Evolutionary conservation across 352 stramenopile species (phyloP), one percentile per base, ranked within the genome.

Genomic region (Paralagenidium karlingii): DNA sequence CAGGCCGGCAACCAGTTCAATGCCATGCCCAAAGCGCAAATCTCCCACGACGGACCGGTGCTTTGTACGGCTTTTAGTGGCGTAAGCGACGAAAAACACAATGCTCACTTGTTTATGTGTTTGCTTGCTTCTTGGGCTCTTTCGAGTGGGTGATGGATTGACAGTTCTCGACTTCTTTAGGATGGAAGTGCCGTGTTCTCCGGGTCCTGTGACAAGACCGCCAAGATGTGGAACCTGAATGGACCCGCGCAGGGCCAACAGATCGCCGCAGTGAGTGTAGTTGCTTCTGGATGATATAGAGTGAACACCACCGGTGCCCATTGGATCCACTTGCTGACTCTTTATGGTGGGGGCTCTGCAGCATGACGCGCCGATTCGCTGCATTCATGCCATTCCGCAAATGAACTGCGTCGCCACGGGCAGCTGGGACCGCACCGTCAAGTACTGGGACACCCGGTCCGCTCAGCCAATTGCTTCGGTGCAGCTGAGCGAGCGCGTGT

Each of bases 401-500:
- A 67, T 63, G 30, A 94, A 87, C 38, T 78, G 94, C 42, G 85
- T 98, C 40, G 84, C 94, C 15, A 96, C 82, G 13, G 93, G 82
- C n/a, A 84, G 75, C 42, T 97, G 89, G 87, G 85, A 96, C 68
- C 92, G 94, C 43, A 94, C 86, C 33, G 45, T 98, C 43, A 96
- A 96, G 70, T 98, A 97, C 60, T 98, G 94, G 94, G 94, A 98
- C 58, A 91, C 75, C 25, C 63, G 92, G 28, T 79, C 69, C 49
- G 82, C 84, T 5, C 94, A 76, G 34, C 76, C 92, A 12, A 92
- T 88, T 41, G 81, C 71, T 13, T 70, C 62, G 1, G 61, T 98
- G 34, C 77, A 94, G 47, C 68, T 99, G 6, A 94, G 89, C 18
- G 89, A 98, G 53, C 75, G 89, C 44, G 78, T 77, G 24, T 98